Percentiles rank a stretch among this genome's conserved stretches.
phyloP scores from a whole-genome alignment of 345 rosid genomes.

The Zanthoxylum bungeanum region DNA sequence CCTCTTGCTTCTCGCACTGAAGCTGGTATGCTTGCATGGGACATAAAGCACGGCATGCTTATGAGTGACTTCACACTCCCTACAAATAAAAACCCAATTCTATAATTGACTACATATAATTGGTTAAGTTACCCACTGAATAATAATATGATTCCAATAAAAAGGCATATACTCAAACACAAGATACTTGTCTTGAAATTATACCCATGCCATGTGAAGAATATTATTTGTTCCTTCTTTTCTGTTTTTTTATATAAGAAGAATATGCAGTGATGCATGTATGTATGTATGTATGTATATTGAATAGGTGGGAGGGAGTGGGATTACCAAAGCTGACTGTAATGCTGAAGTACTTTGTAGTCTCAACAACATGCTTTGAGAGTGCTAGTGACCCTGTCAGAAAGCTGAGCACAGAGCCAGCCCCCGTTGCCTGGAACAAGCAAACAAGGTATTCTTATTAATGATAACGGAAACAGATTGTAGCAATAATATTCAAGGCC shows the following conservation, averaged over 20 bases:
- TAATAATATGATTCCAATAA: not conserved
- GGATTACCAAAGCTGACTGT: conserved; percentile 93
- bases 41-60: conserved; percentile 99
- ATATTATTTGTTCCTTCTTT: not conserved
- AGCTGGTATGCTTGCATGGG: conserved; percentile 90
- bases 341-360: conserved; percentile 86
- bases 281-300: not conserved
- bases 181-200: not conserved
- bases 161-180: not conserved
- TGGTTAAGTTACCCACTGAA: not conserved
- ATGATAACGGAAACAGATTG: not conserved
- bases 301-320: conserved; percentile 8
- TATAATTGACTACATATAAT: not conserved
- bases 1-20: conserved; percentile 88
- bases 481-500: not conserved
- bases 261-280: not conserved
- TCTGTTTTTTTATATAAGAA: not conserved
- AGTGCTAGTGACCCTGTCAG: conserved; percentile 83
- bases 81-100: conserved; percentile 17
- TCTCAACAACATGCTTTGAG: conserved; percentile 84
- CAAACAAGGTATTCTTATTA: not conserved
- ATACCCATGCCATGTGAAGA: not conserved
- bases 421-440: conserved; percentile 81
- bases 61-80: conserved; percentile 97
- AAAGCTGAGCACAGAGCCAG: conserved; percentile 94